Conservation (phyloP, 1,284 basidiomycete species). For the Ustilago sp. region DNA sequence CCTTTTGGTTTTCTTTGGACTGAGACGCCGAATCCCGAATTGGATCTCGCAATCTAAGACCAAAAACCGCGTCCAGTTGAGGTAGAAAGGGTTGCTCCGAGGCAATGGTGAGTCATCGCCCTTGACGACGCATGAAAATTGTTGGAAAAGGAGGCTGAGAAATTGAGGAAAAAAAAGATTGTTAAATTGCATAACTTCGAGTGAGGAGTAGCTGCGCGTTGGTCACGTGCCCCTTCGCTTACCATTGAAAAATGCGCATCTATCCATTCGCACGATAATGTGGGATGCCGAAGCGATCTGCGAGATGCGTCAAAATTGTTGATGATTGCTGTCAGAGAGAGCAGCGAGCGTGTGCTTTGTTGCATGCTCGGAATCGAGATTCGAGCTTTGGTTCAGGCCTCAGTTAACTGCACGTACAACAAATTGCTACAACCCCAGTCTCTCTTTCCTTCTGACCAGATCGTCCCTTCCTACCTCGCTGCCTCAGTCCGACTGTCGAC, state of each 20-base stretch:
- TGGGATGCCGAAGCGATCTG: neutral
- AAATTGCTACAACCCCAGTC: neutral
- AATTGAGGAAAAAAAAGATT: no score
- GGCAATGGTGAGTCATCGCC: no score
- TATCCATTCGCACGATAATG: no score
- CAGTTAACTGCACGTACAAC: neutral
- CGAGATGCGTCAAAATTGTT: conserved; percentile 13
- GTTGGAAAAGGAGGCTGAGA: no score
- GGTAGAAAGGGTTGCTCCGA: no score
- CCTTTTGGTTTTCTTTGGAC: neutral
- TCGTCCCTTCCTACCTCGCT: neutral
- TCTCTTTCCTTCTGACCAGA: neutral
- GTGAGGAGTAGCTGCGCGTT: no score
- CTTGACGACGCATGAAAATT: no score
- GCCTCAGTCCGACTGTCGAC: neutral
- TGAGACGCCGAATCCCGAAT: neutral
- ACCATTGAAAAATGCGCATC: no score
- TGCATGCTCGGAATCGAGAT: neutral
- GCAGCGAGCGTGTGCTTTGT: neutral
- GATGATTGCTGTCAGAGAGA: neutral
- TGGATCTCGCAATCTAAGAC: neutral
- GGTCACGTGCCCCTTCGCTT: no score
- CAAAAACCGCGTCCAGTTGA: neutral
- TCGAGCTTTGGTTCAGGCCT: neutral
- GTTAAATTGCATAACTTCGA: no score